Conservation (phyloP, 148 eudicot genomes). For the Amaranthus hypochondriacus region DNA sequence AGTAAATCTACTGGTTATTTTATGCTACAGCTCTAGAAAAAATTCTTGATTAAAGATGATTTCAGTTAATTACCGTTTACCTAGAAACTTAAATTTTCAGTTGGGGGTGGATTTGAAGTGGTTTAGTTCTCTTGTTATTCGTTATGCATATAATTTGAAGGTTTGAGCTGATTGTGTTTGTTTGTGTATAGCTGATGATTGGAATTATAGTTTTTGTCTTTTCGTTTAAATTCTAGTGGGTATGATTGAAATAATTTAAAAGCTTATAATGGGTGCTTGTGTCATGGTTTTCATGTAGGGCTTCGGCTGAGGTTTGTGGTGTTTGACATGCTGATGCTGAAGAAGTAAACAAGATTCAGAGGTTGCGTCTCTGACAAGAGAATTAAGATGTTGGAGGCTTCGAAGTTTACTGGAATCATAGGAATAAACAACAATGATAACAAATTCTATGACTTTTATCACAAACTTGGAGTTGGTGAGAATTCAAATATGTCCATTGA, state of each 20-base stretch:
- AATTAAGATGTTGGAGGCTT: conserved; percentile 81
- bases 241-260: background rate
- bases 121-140: background rate
- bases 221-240: background rate
- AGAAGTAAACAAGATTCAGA: conserved; percentile 25
- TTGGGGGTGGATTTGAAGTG: background rate
- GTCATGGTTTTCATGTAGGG: conserved; percentile 20
- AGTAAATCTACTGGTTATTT: background rate
- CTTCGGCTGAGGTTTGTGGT: conserved; percentile 16
- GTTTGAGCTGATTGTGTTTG: background rate
- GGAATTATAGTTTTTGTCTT: background rate
- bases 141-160: no score
- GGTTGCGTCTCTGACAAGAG: conserved; percentile 22
- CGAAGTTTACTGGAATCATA: conserved; percentile 70
- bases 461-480: conserved; percentile 58
- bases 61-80: background rate
- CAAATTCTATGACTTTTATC: conserved; percentile 69
- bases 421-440: conserved; percentile 66
- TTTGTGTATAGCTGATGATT: background rate
- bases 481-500: conserved; percentile 88
- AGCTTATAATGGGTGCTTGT: conserved; percentile 9
- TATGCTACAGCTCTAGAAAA: background rate
- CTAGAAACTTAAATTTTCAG: background rate
- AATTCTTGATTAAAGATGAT: background rate
- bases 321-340: conserved; percentile 35